phyloP scores from a whole-genome alignment of 345 rosid genomes.

The Arabis alpina region DNA sequence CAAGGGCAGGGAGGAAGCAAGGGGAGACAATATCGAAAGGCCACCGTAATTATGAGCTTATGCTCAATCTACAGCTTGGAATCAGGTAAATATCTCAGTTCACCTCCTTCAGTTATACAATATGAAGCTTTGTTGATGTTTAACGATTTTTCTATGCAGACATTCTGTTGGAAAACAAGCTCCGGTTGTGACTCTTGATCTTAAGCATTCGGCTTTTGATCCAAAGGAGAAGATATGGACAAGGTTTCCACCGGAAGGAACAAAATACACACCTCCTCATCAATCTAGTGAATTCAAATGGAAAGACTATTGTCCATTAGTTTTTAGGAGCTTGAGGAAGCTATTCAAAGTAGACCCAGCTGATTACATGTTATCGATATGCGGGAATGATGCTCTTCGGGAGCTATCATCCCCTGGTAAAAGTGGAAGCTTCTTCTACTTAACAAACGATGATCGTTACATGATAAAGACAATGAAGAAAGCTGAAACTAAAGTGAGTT shows the following conservation, averaged over 20 bases:
- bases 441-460: constrained; percentile 85
- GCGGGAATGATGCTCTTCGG: constrained; percentile 91
- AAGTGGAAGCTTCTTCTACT: constrained; percentile 96
- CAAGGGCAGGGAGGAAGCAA: constrained; percentile 66
- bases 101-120: not conserved
- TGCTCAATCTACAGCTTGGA: constrained; percentile 90
- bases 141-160: constrained; percentile 39
- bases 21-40: constrained; percentile 90
- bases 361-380: constrained; percentile 94
- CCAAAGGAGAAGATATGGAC: constrained; percentile 96
- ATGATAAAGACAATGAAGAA: constrained; percentile 97
- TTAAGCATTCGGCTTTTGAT: constrained; percentile 88
- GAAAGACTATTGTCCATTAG: constrained; percentile 96
- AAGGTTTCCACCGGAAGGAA: constrained; percentile 87
- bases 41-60: constrained; percentile 87
- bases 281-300: constrained; percentile 83
- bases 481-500: constrained; percentile 78
- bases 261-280: constrained; percentile 90
- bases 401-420: constrained; percentile 97
- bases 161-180: constrained; percentile 89
- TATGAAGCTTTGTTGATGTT: not conserved
- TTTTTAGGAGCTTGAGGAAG: constrained; percentile 91
- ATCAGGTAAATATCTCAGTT: constrained; percentile 56
- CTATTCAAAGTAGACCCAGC: constrained; percentile 93
- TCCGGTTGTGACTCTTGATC: constrained; percentile 70